These are phyloP conservation scores for Fusarium kyushuense DNA, from an alignment of 2,329 filamentous ascomycete genomes.

Conservation along the genomic window DNA sequence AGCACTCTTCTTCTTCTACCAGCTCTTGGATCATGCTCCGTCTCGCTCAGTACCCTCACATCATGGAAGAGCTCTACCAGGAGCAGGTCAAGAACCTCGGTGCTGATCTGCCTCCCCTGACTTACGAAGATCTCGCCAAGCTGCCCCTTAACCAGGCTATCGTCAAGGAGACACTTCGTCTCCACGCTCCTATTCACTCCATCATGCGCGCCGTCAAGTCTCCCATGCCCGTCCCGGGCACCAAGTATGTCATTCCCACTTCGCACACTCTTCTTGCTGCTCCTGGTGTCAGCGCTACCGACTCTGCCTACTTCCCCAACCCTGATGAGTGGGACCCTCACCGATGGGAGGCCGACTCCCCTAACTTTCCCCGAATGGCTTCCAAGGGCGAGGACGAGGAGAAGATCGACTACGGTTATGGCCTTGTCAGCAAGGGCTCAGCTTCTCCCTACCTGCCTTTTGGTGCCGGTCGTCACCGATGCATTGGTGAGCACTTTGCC, in stretches of 20 bases:
- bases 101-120: conserved; percentile 77
- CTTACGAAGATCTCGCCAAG: conserved; percentile 81
- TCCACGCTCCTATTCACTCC: conserved; percentile 94
- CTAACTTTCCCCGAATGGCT: conserved; percentile 62
- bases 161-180: conserved; percentile 90
- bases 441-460: conserved; percentile 93
- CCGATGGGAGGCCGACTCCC: conserved; percentile 81
- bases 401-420: conserved; percentile 94
- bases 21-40: conserved; percentile 87
- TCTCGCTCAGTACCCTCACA: conserved; percentile 80
- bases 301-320: conserved; percentile 82
- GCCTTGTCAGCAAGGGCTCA: conserved; percentile 90
- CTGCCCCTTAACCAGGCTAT: conserved; percentile 86
- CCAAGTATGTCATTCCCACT: conserved; percentile 84
- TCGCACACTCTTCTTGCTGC: conserved; percentile 86
- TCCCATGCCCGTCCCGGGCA: conserved; percentile 85
- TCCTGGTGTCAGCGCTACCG: conserved; percentile 82
- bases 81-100: conserved; percentile 84
- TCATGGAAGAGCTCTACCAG: conserved; percentile 83
- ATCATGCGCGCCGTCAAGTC: conserved; percentile 93
- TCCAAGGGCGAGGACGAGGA: conserved; percentile 70
- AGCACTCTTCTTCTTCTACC: conserved; percentile 88
- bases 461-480: conserved; percentile 90
- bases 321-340: conserved; percentile 89
- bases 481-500: conserved; percentile 97